These are phyloP conservation scores for Sphaerulina vaccinii DNA, from an alignment of 2,329 filamentous ascomycete species.

Conservation along the genomic window DNA sequence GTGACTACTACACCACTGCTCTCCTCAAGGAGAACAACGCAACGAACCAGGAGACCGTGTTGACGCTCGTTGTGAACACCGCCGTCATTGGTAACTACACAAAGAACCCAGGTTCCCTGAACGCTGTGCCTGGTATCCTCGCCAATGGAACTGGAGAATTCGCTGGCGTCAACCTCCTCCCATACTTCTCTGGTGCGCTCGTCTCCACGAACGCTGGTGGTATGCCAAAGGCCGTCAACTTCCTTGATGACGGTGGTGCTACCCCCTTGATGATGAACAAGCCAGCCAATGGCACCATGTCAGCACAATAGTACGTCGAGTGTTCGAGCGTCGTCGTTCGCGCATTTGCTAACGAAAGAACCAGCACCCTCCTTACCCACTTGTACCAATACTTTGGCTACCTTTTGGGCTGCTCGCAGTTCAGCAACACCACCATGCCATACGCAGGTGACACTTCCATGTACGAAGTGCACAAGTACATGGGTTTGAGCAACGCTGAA, in stretches of 20 bases:
- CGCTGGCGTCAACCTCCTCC: slow-evolving; percentile 55
- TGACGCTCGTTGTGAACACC: slow-evolving; percentile 61
- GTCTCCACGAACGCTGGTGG: slow-evolving; percentile 54
- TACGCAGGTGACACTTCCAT: slow-evolving; percentile 51
- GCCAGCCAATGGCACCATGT: slow-evolving; percentile 52
- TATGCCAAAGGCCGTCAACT: slow-evolving; percentile 54
- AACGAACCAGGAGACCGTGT: slow-evolving; percentile 55
- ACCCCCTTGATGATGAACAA: slow-evolving; percentile 56
- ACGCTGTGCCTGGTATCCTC: slow-evolving; percentile 57
- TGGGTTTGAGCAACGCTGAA: slow-evolving; percentile 54
- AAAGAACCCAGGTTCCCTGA: slow-evolving; percentile 15
- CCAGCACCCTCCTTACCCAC: slow-evolving; percentile 58
- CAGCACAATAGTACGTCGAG: slow-evolving; percentile 55
- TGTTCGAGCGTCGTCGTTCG: neutral
- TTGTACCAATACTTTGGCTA: slow-evolving; percentile 62
- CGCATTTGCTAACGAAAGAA: neutral
- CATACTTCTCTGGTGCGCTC: slow-evolving; percentile 59
- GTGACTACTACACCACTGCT: slow-evolving; percentile 64
- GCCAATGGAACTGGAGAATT: slow-evolving; percentile 51
- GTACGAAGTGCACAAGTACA: slow-evolving; percentile 58
- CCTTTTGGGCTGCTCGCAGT: slow-evolving; percentile 56
- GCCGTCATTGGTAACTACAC: slow-evolving; percentile 56
- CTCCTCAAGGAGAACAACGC: slow-evolving; percentile 60
- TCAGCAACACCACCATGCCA: slow-evolving; percentile 52
- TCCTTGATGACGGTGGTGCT: slow-evolving; percentile 60